phyloP scores from a whole-genome alignment of 2,329 filamentous ascomycete genomes.

The Colletotrichum spinosum region DNA sequence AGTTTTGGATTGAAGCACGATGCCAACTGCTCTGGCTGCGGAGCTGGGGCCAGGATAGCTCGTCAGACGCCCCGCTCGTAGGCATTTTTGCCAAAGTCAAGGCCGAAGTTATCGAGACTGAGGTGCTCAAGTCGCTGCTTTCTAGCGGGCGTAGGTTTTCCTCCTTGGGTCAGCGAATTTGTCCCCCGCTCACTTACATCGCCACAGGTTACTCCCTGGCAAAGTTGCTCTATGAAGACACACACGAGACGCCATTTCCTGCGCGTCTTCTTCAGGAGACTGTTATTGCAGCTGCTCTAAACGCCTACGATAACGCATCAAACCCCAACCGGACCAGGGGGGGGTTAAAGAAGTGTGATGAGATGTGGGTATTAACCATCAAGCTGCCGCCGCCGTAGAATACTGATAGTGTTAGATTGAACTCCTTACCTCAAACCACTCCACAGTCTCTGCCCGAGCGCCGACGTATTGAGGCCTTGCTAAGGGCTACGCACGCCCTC shows the following conservation, averaged over 20 bases:
- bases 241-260: conserved; percentile 61
- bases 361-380: conserved; percentile 67
- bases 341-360: conserved; percentile 80
- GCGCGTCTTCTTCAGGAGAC: conserved; percentile 66
- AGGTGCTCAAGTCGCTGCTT: conserved; percentile 77
- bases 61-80: conserved; percentile 58
- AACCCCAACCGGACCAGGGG: conserved; percentile 83
- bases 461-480: conserved; percentile 70
- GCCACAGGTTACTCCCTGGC: conserved; percentile 71
- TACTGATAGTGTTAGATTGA: conserved; percentile 61
- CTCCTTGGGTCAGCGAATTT: not conserved
- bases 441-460: conserved; percentile 61
- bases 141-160: conserved; percentile 66
- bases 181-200: conserved; percentile 7
- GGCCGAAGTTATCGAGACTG: conserved; percentile 72
- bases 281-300: conserved; percentile 72
- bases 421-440: conserved; percentile 72
- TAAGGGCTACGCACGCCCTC: conserved; percentile 79
- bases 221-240: conserved; percentile 69
- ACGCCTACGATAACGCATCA: conserved; percentile 83
- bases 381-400: not conserved
- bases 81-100: conserved; percentile 74
- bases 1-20: conserved; percentile 71
- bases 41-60: conserved; percentile 71
- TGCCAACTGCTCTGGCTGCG: conserved; percentile 79